Conservation (phyloP, 2,329 filamentous ascomycete species). For the Trichoderma breve region DNA sequence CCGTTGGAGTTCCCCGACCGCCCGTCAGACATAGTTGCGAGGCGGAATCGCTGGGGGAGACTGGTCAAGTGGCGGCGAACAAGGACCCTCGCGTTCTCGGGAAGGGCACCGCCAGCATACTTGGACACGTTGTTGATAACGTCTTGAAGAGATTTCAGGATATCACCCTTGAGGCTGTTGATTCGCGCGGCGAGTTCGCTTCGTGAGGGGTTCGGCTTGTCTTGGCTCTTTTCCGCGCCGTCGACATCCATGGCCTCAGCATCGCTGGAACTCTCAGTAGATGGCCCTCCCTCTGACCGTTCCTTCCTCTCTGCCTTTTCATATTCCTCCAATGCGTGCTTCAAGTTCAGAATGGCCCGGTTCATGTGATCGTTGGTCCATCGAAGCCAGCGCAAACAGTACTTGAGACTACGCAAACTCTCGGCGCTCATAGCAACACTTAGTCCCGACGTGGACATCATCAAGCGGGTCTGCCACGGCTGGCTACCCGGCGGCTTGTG, state of each 20-base stretch:
- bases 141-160: slow-evolving; percentile 75
- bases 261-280: neutral
- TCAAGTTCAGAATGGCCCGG: slow-evolving; percentile 70
- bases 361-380: slow-evolving; percentile 81
- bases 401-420: slow-evolving; percentile 78
- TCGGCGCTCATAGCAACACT: slow-evolving; percentile 90
- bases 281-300: slow-evolving; percentile 13
- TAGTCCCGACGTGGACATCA: slow-evolving; percentile 87
- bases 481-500: slow-evolving; percentile 32
- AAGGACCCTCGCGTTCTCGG: slow-evolving; percentile 80
- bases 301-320: slow-evolving; percentile 46
- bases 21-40: slow-evolving; percentile 57
- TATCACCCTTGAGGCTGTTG: slow-evolving; percentile 63
- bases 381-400: slow-evolving; percentile 76
- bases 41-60: slow-evolving; percentile 76
- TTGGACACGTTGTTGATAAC: slow-evolving; percentile 83
- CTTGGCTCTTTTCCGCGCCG: slow-evolving; percentile 21
- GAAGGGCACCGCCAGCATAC: slow-evolving; percentile 86
- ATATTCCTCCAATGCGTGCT: slow-evolving; percentile 75
- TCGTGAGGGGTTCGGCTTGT: slow-evolving; percentile 31
- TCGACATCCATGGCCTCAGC: slow-evolving; percentile 12
- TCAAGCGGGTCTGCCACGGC: slow-evolving; percentile 78
- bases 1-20: slow-evolving; percentile 30
- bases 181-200: slow-evolving; percentile 60
- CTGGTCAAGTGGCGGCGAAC: slow-evolving; percentile 82